These are phyloP conservation scores for Spathaspora sp. DNA, from an alignment of 1,139 yeast species.

Conservation along the genomic window DNA sequence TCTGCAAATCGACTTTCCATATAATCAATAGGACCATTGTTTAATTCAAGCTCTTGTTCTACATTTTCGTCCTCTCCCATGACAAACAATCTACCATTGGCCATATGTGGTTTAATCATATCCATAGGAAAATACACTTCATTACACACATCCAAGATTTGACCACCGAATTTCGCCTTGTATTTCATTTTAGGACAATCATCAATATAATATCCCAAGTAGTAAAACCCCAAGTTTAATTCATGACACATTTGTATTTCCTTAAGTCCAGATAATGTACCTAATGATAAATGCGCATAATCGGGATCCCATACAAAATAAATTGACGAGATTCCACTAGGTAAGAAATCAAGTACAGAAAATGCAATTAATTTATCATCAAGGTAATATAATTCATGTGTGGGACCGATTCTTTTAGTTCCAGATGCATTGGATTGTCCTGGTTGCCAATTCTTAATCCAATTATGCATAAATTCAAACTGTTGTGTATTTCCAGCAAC, in stretches of 20 bases:
- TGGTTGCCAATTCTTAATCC: constrained; percentile 25
- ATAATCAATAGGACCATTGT: constrained; percentile 19
- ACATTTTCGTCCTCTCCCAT: constrained; percentile 20
- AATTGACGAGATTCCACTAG: constrained; percentile 76
- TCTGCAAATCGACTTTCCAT: constrained; percentile 13
- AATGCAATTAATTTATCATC: constrained; percentile 68
- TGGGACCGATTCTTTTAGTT: constrained; percentile 39
- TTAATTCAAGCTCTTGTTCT: constrained; percentile 15
- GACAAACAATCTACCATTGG: constrained; percentile 45
- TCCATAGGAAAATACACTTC: constrained; percentile 46
- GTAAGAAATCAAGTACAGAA: constrained; percentile 76
- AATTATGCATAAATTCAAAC: constrained; percentile 32
- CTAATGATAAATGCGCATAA: constrained; percentile 66
- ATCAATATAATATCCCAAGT: constrained; percentile 75
- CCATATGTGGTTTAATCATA: constrained; percentile 27
- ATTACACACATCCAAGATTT: constrained; percentile 55
- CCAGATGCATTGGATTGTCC: not conserved
- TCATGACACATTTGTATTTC: constrained; percentile 58
- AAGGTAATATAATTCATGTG: constrained; percentile 76
- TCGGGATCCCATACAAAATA: constrained; percentile 91
- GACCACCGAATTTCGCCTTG: constrained; percentile 78
- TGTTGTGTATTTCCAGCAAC: constrained; percentile 23
- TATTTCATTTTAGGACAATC: constrained; percentile 84
- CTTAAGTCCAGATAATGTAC: constrained; percentile 72
- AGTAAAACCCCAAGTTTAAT: constrained; percentile 51